These are phyloP conservation scores for Talaromyces amestolkiae DNA, from an alignment of 2,329 filamentous ascomycete genomes.

Conservation along the genomic window DNA sequence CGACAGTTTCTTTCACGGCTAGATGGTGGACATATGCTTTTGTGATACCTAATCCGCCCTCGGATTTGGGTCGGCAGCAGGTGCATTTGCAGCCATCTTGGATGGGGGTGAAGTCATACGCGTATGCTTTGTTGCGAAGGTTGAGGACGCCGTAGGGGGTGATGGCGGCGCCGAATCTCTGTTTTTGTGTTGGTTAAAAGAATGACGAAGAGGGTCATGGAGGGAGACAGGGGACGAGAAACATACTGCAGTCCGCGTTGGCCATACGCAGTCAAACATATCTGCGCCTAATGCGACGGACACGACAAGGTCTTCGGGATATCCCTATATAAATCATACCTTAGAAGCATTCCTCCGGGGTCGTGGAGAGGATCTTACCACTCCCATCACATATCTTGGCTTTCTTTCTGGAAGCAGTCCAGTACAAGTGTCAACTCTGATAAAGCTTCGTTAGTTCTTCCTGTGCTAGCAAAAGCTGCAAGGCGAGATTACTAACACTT, in stretches of 20 bases:
- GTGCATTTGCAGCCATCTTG: conserved; percentile 78
- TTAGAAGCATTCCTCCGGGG: background rate
- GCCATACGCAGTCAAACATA: conserved; percentile 99
- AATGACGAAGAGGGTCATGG: too few species aligned
- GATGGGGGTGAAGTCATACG: conserved; percentile 77
- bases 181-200: background rate
- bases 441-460: background rate
- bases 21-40: conserved; percentile 89
- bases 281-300: conserved; percentile 92
- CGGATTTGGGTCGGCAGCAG: conserved; percentile 65
- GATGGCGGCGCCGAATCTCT: conserved; percentile 89
- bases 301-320: conserved; percentile 92
- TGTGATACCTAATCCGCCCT: conserved; percentile 77
- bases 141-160: conserved; percentile 80
- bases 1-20: conserved; percentile 89
- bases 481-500: conserved; percentile 53
- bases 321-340: conserved; percentile 57
- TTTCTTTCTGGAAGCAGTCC: conserved; percentile 80
- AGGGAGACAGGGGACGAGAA: background rate
- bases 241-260: conserved; percentile 78
- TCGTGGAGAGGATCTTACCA: conserved; percentile 52
- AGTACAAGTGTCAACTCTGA: conserved; percentile 74
- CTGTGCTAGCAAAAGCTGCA: background rate
- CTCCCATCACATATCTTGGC: conserved; percentile 98
- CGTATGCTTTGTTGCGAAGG: conserved; percentile 71